Evolutionary conservation across 257 asterid genomes (phyloP).

Genomic region (Nicotiana noctiflora): DNA sequence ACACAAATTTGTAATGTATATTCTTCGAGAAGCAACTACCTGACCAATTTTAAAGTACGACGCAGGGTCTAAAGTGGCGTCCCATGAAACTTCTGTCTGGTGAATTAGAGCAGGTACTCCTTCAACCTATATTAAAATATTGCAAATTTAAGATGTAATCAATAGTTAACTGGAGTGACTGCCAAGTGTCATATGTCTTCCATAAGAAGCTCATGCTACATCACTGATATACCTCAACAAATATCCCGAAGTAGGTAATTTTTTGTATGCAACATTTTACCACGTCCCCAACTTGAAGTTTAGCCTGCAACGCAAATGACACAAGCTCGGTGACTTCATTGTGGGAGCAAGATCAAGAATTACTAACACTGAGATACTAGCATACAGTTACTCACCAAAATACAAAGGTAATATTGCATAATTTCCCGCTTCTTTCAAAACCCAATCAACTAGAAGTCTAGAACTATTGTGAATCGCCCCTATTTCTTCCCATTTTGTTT

Average conservation of each 20-base stretch:
- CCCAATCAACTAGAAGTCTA: background rate
- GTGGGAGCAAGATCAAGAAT: background rate
- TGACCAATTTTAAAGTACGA: conserved; percentile 83
- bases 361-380: background rate
- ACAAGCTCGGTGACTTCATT: background rate
- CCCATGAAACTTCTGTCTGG: conserved; percentile 98
- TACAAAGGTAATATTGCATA: background rate
- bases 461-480: background rate
- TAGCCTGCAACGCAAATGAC: conserved; percentile 45
- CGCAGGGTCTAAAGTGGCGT: conserved; percentile 77
- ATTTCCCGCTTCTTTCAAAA: background rate
- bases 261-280: conserved; percentile 81
- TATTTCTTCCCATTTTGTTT: background rate
- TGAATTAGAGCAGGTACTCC: conserved; percentile 91
- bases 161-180: background rate
- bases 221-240: conserved; percentile 67
- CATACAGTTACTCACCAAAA: background rate
- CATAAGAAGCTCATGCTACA: background rate
- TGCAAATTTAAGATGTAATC: background rate
- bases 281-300: conserved; percentile 73
- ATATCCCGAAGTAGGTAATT: conserved; percentile 84
- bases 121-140: conserved; percentile 54
- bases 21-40: conserved; percentile 32
- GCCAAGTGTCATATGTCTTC: background rate
- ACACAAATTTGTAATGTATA: background rate